phyloP scores from a whole-genome alignment of 2,329 filamentous ascomycete genomes.

The Shiraia sp. region DNA sequence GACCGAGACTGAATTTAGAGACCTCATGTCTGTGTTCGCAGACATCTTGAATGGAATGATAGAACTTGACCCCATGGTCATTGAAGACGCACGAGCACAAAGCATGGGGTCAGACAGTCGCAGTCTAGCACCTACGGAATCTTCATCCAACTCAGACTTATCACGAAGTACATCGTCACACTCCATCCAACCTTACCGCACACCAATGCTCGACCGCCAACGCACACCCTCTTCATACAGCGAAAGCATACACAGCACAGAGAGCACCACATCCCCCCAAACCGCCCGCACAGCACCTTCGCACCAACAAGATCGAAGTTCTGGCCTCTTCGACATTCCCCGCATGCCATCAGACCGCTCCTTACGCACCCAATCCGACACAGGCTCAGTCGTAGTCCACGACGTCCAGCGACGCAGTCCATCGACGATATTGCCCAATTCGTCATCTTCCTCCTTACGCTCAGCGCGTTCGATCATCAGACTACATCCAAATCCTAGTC shows the following conservation, averaged over 20 bases:
- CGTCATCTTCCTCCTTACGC: constrained; percentile 34
- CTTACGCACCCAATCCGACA: constrained; percentile 21
- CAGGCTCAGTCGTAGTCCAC: constrained; percentile 29
- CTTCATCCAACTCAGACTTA: constrained; percentile 11
- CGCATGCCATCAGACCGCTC: constrained; percentile 32
- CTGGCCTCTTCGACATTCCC: constrained; percentile 24
- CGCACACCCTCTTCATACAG: constrained; percentile 26
- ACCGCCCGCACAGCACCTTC: constrained; percentile 38
- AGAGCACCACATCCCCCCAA: constrained; percentile 25
- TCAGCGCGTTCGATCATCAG: constrained; percentile 33
- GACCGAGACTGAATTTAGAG: constrained; percentile 70
- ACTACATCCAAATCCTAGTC: constrained; percentile 26
- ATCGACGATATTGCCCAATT: constrained; percentile 35
- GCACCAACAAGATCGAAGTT: constrained; percentile 23
- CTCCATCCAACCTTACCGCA: constrained; percentile 32
- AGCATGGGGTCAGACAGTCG: constrained; percentile 32
- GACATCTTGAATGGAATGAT: constrained; percentile 77
- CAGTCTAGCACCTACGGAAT: constrained; percentile 40
- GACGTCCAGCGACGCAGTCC: constrained; percentile 26
- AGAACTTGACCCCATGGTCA: constrained; percentile 59
- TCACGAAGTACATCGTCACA: constrained; percentile 22
- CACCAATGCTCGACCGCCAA: constrained; percentile 27
- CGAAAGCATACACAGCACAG: constrained; percentile 10
- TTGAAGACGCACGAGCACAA: constrained; percentile 50
- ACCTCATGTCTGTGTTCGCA: constrained; percentile 83